Conservation (phyloP, 73 alveolate genomes). For the Tetrahymena borealis region DNA sequence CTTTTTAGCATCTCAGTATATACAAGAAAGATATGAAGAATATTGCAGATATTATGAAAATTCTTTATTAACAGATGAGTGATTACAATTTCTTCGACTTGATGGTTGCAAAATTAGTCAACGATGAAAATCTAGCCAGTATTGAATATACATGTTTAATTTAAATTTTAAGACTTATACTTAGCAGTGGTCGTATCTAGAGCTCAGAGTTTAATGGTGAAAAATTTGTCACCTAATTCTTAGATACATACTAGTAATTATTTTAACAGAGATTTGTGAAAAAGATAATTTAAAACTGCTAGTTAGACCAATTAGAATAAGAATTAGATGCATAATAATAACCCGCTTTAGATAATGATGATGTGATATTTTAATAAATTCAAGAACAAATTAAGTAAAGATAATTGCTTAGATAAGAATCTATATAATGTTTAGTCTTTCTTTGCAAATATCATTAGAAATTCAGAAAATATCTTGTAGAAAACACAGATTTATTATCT, state of each 20-base stretch:
- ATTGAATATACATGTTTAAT: background rate
- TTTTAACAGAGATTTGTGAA: background rate
- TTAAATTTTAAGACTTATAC: background rate
- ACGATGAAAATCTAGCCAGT: background rate
- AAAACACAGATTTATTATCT: background rate
- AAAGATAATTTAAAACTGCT: background rate
- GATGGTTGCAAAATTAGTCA: background rate
- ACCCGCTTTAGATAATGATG: background rate
- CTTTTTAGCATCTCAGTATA: background rate
- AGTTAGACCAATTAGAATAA: background rate
- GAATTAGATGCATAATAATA: background rate
- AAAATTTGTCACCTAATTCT: background rate
- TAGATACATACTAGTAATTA: background rate
- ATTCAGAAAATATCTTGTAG: background rate
- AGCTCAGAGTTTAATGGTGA: background rate
- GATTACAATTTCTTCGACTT: background rate
- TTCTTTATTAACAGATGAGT: background rate
- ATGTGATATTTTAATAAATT: background rate
- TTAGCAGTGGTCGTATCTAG: background rate
- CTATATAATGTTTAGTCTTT: background rate
- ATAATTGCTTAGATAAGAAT: background rate
- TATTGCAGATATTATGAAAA: background rate
- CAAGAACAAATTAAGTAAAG: background rate
- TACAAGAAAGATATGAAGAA: background rate
- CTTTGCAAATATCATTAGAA: background rate